Evolutionary conservation across 371 early-diverging fungal genomes (phyloP).

Genomic region (Mucor racemosus): DNA sequence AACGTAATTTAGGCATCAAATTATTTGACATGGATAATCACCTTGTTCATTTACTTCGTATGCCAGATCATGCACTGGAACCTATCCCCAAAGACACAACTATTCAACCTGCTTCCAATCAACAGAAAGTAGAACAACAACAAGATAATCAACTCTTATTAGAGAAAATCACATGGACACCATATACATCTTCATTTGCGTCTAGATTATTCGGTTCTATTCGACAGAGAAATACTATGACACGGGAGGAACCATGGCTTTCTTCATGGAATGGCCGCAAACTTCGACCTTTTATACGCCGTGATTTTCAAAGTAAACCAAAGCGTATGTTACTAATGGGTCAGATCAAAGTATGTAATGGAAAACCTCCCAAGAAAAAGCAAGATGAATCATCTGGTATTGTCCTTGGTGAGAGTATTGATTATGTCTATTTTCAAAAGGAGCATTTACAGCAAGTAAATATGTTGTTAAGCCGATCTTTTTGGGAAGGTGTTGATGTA

Average conservation of each 20-base stretch:
- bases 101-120: constrained; percentile 30
- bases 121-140: constrained; percentile 16
- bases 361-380: constrained; percentile 21
- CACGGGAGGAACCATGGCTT: constrained; percentile 55
- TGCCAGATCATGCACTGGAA: constrained; percentile 19
- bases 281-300: constrained; percentile 73
- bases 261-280: constrained; percentile 72
- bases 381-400: constrained; percentile 5
- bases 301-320: constrained; percentile 62
- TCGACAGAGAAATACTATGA: constrained; percentile 57
- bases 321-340: constrained; percentile 54
- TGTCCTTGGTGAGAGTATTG: constrained; percentile 62
- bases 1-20: constrained; percentile 64
- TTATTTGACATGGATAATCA: constrained; percentile 66
- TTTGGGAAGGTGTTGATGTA: constrained; percentile 96
- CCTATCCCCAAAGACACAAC: constrained; percentile 43
- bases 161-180: constrained; percentile 50
- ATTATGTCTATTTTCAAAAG: constrained; percentile 80
- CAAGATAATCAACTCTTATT: constrained; percentile 18
- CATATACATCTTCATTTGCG: constrained; percentile 74
- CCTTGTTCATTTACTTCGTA: constrained; percentile 43
- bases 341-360: constrained; percentile 43
- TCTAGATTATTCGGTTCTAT: constrained; percentile 73
- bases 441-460: constrained; percentile 83
- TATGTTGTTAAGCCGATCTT: constrained; percentile 72